phyloP scores from a whole-genome alignment of 2,329 filamentous ascomycete species.

The Fusarium oxysporum region DNA sequence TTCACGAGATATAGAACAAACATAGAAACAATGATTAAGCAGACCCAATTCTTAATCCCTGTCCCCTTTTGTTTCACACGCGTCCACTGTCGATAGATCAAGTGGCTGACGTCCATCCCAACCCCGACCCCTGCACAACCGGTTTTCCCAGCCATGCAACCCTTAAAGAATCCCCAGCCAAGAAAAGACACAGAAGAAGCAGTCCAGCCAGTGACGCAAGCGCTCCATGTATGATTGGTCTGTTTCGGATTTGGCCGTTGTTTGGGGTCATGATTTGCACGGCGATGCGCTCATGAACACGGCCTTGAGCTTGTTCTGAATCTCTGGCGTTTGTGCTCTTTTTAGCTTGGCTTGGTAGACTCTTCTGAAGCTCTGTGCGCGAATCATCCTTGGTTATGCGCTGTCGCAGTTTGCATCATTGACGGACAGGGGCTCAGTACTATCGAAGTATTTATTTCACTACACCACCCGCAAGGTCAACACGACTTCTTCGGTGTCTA shows the following conservation, averaged over 20 bases:
- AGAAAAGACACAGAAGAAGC: slow-evolving; percentile 22
- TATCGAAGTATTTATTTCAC: slow-evolving; percentile 29
- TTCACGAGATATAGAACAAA: slow-evolving; percentile 12
- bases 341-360: neutral
- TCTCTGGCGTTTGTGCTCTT: slow-evolving; percentile 17
- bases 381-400: slow-evolving; percentile 26
- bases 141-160: slow-evolving; percentile 32
- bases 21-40: slow-evolving; percentile 29
- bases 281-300: slow-evolving; percentile 37
- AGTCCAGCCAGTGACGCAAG: slow-evolving; percentile 34
- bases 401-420: slow-evolving; percentile 32
- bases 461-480: slow-evolving; percentile 10
- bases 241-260: slow-evolving; percentile 15
- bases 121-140: slow-evolving; percentile 25
- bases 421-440: slow-evolving; percentile 3
- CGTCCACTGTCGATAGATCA: slow-evolving; percentile 14
- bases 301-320: slow-evolving; percentile 20
- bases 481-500: neutral
- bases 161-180: slow-evolving; percentile 1
- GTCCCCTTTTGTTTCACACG: slow-evolving; percentile 26
- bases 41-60: neutral
- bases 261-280: slow-evolving; percentile 41
- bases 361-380: neutral
- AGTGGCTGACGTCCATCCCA: slow-evolving; percentile 29
- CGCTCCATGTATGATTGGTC: slow-evolving; percentile 21